A percentile compares a stretch with the other conserved stretches of the same genome.
phyloP scores from a whole-genome alignment of 192 early-diverging fungal species.

The Paraglomus occultum region DNA sequence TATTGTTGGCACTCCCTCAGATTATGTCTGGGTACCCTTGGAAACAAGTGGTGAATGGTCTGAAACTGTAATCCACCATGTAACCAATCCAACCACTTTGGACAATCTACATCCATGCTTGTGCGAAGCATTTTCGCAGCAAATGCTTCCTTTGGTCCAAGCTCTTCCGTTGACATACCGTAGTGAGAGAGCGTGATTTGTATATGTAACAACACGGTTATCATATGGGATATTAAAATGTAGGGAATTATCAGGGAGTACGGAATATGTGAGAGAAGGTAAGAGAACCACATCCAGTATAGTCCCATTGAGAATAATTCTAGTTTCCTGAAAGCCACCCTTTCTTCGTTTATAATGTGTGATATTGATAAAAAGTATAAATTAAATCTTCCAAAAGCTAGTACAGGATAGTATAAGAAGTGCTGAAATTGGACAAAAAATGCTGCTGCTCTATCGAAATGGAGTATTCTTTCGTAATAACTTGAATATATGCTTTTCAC shows the following conservation, averaged over 20 bases:
- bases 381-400: conserved; percentile 93
- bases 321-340: conserved; percentile 69
- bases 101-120: conserved; percentile 96
- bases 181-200: conserved; percentile 98
- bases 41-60: conserved; percentile 94
- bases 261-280: conserved; percentile 67
- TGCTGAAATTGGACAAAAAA: conserved; percentile 83
- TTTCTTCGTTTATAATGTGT: conserved; percentile 61
- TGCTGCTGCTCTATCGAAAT: conserved; percentile 74
- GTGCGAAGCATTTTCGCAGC: conserved; percentile 85
- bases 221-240: conserved; percentile 73
- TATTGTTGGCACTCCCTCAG: conserved; percentile 67
- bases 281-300: conserved; percentile 81
- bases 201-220: conserved; percentile 85
- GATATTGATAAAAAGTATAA: conserved; percentile 74
- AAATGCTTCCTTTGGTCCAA: conserved; percentile 74
- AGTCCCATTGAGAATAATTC: conserved; percentile 71
- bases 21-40: conserved; percentile 90
- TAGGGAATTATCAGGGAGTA: conserved; percentile 66
- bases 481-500: conserved; percentile 83
- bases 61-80: conserved; percentile 97
- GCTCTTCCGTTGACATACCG: conserved; percentile 84
- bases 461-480: conserved; percentile 81
- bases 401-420: conserved; percentile 79
- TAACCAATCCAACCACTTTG: conserved; percentile 93